Percentiles rank a stretch among this genome's conserved stretches.
Conservation (phyloP, 768 basidiomycete genomes). For the Psilocybe subaeruginosa region DNA sequence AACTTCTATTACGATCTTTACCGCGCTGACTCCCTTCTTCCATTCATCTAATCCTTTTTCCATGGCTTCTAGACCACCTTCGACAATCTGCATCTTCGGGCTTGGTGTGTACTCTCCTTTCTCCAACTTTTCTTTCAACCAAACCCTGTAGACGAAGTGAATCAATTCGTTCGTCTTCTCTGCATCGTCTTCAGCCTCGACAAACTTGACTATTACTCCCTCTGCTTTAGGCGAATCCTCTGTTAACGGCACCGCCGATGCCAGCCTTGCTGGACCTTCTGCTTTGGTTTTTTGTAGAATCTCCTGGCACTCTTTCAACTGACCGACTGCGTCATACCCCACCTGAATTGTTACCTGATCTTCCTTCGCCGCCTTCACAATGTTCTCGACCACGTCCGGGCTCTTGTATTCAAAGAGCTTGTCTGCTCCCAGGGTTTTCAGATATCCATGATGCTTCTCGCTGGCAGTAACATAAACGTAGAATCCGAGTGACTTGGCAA, state of each 20-base stretch:
- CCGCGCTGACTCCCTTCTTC: constrained; percentile 1
- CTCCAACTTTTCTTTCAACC: neutral
- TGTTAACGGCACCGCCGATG: neutral
- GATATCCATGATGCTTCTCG: neutral
- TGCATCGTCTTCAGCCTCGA: neutral
- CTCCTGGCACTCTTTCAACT: neutral
- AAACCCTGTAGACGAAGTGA: neutral
- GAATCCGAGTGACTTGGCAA: neutral
- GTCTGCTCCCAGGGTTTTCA: neutral
- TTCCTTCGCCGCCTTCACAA: neutral
- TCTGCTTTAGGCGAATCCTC: neutral
- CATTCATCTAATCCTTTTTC: neutral
- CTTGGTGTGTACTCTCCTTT: neutral
- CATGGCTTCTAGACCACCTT: neutral
- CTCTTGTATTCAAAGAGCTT: neutral
- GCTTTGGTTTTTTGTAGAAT: neutral
- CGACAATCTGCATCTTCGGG: neutral
- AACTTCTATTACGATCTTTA: neutral
- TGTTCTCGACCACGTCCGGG: neutral
- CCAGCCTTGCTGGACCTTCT: neutral
- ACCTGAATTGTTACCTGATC: neutral
- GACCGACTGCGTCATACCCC: neutral
- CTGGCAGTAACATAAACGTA: neutral
- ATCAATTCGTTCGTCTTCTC: neutral
- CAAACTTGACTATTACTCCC: neutral